These are phyloP conservation scores for Monilinia vaccinii-corymbosi DNA, from an alignment of 2,329 filamentous ascomycete genomes.

Conservation along the genomic window DNA sequence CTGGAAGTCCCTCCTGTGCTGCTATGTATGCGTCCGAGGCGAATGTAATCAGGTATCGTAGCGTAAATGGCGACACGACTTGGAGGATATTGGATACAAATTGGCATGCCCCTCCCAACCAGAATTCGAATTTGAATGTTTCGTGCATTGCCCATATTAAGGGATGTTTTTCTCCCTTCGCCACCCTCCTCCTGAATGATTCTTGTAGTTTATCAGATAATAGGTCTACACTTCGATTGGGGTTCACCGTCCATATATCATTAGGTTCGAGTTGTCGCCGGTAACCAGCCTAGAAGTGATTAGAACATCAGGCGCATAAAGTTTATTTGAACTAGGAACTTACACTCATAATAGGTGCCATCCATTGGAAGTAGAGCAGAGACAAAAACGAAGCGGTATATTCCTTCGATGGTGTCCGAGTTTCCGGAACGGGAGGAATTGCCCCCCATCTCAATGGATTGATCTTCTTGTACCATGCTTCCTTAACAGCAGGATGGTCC, in stretches of 20 bases:
- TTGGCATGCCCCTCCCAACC: slow-evolving; percentile 71
- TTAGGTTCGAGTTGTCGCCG: slow-evolving; percentile 71
- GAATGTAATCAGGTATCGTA: slow-evolving; percentile 81
- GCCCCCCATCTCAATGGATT: slow-evolving; percentile 55
- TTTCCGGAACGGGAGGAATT: slow-evolving; percentile 46
- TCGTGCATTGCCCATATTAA: slow-evolving; percentile 77
- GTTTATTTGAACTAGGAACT: slow-evolving; percentile 26
- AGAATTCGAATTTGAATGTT: slow-evolving; percentile 76
- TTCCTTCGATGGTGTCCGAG: slow-evolving; percentile 53
- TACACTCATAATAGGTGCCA: slow-evolving; percentile 75
- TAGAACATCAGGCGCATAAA: slow-evolving; percentile 12
- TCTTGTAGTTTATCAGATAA: slow-evolving; percentile 57
- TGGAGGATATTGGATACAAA: slow-evolving; percentile 65
- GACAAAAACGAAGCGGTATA: slow-evolving; percentile 67
- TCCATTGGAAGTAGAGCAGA: slow-evolving; percentile 77
- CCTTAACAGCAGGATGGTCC: slow-evolving; percentile 22
- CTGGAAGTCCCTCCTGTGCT: slow-evolving; percentile 37
- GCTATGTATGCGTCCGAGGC: slow-evolving; percentile 71
- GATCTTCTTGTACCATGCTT: slow-evolving; percentile 53
- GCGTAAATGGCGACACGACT: slow-evolving; percentile 74
- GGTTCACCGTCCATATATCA: slow-evolving; percentile 87
- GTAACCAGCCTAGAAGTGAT: slow-evolving; percentile 60
- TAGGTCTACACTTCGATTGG: slow-evolving; percentile 61
- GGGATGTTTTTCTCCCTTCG: slow-evolving; percentile 61
- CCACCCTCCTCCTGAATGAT: slow-evolving; percentile 60